Base-by-base conservation (phyloP, 768 basidiomycete genomes). In the Amanita thiersii region DNA sequence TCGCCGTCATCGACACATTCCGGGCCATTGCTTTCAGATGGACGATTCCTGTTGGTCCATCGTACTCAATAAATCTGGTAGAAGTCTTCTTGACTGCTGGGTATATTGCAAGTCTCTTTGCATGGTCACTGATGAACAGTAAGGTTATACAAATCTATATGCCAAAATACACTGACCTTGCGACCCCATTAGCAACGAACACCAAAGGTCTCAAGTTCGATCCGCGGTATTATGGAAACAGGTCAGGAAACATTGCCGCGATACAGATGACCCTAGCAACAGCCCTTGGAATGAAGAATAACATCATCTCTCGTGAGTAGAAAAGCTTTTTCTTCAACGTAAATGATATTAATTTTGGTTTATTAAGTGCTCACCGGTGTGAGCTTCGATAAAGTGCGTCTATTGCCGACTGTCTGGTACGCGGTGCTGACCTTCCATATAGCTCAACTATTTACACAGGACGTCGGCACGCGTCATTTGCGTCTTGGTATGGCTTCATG, bases 241-340 rank as follows among this genome's bases (percentile, higher is more conserved):
- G 68, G 19, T 61, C 68, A 1, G 70, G 63, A 1, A 56, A 57
- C 20, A 63, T 77, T 17, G 73, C 68, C 1, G 54, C 62, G 11
- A 61, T 61, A 28, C 77, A 82, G 53, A 55, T 77, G 0, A 72
- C 77, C 1, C 60, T 82, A 14, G 60, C 81, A 51, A 64, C 70
- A 11, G 77, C 69, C 2, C 65, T 83, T 18, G 77, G 75, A 1
- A 74, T 72, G 47, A 75, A 74, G 20, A 81, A 82, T 55, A 81
- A 81, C 43, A 52, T 77, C 11, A 52, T 66, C 24, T 60, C 61
- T 3, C 58, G 65, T 64, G 18, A 39, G 60, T n/a, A n/a, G n/a
- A n/a, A n/a, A n/a, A n/a, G n/a, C n/a, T 48, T 10, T 3, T 18
- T 18, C 5, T 36, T 25, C 5, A 24, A 4, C 30, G 3, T 24